A percentile compares a stretch with the other conserved stretches of the same genome.
Evolutionary conservation across 2,329 filamentous ascomycete species (phyloP).

Genomic region (Dissoconium aciculare): DNA sequence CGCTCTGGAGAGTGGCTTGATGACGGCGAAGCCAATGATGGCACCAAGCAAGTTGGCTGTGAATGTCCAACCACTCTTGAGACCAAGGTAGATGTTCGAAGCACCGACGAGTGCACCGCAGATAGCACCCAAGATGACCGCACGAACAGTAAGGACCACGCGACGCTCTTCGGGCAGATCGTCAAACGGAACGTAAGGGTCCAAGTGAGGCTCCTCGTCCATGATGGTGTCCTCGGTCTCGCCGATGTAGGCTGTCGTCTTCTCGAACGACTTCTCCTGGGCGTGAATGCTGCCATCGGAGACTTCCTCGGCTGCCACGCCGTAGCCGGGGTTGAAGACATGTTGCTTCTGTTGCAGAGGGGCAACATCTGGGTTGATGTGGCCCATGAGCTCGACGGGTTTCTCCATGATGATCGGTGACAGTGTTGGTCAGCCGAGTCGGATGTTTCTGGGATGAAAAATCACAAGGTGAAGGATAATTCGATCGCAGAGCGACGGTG

Average conservation of each 20-base stretch:
- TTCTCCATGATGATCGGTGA: background rate
- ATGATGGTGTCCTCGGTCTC: conserved; percentile 18
- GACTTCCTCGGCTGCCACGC: conserved; percentile 4
- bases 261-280: conserved; percentile 18
- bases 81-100: conserved; percentile 47
- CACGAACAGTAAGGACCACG: conserved; percentile 41
- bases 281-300: conserved; percentile 3
- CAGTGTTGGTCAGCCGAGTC: no score
- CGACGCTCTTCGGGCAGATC: conserved; percentile 31
- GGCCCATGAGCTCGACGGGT: conserved; percentile 8
- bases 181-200: conserved; percentile 31
- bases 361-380: conserved; percentile 21
- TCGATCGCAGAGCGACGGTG: no score
- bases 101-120: conserved; percentile 47
- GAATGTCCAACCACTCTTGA: conserved; percentile 33
- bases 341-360: conserved; percentile 25
- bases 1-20: conserved; percentile 39
- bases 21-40: conserved; percentile 45
- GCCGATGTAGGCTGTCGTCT: conserved; percentile 16
- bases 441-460: no score
- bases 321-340: conserved; percentile 19
- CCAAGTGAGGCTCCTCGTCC: conserved; percentile 19
- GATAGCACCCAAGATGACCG: conserved; percentile 40
- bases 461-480: no score
- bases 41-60: conserved; percentile 23